Percentiles rank a stretch among this genome's conserved stretches.
These are phyloP conservation scores for Biscogniauxia sp. DNA, from an alignment of 2,329 filamentous ascomycete species.

Conservation along the genomic window DNA sequence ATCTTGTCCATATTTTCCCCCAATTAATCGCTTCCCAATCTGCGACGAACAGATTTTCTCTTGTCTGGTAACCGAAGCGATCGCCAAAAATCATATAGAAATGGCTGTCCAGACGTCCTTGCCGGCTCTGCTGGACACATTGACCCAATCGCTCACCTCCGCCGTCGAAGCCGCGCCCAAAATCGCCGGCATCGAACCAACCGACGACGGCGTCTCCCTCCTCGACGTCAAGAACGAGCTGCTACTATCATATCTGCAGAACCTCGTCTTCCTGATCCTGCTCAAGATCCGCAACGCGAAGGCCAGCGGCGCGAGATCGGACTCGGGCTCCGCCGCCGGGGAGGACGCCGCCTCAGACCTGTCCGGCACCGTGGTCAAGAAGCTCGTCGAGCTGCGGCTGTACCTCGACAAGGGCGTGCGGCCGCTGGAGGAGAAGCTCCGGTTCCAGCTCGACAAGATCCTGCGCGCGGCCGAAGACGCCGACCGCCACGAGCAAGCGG, in stretches of 20 bases:
- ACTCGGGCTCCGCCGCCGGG: constrained; percentile 30
- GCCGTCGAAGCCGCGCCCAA: constrained; percentile 67
- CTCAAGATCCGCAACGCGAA: constrained; percentile 67
- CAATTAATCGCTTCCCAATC: background rate
- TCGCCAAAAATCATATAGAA: constrained; percentile 28
- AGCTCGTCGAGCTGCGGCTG: constrained; percentile 85
- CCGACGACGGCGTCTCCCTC: constrained; percentile 84
- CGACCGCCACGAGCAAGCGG: constrained; percentile 43
- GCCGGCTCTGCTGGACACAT: constrained; percentile 49
- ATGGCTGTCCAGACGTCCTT: constrained; percentile 52
- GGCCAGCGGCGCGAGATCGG: constrained; percentile 20
- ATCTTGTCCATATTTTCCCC: too few species aligned
- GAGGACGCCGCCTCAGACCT: constrained; percentile 40
- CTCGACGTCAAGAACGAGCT: constrained; percentile 96
- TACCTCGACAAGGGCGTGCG: constrained; percentile 92
- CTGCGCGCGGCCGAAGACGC: constrained; percentile 80
- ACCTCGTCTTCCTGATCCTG: constrained; percentile 83
- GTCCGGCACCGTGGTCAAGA: constrained; percentile 71
- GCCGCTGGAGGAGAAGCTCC: constrained; percentile 83
- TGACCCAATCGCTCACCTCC: constrained; percentile 58
- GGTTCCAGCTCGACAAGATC: constrained; percentile 95
- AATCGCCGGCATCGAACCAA: constrained; percentile 63
- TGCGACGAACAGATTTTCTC: constrained; percentile 1
- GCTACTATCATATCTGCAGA: constrained; percentile 93
- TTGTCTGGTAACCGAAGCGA: constrained; percentile 9